Conservation (phyloP, 1,139 yeast species). For the Magnusiomyces tetraspermus region DNA sequence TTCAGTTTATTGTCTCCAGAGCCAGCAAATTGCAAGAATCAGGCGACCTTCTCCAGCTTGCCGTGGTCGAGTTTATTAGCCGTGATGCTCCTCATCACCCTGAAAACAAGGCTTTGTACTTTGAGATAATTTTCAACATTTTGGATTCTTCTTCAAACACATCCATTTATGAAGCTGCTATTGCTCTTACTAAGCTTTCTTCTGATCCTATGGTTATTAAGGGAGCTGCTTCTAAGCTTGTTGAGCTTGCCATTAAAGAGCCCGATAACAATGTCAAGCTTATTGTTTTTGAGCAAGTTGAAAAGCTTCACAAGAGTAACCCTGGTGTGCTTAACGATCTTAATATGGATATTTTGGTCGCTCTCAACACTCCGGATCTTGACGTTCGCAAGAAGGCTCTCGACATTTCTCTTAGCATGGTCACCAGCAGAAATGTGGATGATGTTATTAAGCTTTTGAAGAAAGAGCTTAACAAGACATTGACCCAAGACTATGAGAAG, state of each 20-base stretch:
- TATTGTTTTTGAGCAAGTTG: constrained; percentile 80
- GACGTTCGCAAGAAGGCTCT: constrained; percentile 87
- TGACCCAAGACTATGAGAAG: constrained; percentile 57
- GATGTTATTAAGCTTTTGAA: constrained; percentile 86
- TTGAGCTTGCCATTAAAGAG: constrained; percentile 83
- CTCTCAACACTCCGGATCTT: constrained; percentile 76
- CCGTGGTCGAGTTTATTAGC: constrained; percentile 85
- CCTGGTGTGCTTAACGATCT: constrained; percentile 83
- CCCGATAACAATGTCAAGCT: constrained; percentile 90
- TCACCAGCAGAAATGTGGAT: constrained; percentile 83
- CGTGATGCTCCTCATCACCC: constrained; percentile 62
- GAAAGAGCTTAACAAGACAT: constrained; percentile 76
- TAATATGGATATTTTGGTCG: constrained; percentile 77
- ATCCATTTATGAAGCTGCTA: constrained; percentile 87
- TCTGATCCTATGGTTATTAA: constrained; percentile 57
- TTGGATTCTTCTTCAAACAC: constrained; percentile 64
- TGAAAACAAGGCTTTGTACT: constrained; percentile 58
- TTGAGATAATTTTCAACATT: constrained; percentile 62
- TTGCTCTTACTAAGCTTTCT: constrained; percentile 68
- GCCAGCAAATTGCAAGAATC: constrained; percentile 52
- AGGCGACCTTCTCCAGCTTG: constrained; percentile 80
- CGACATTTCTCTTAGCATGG: constrained; percentile 68
- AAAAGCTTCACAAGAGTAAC: constrained; percentile 59
- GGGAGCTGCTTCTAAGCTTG: constrained; percentile 74
- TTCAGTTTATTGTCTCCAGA: constrained; percentile 69